These are phyloP conservation scores for Lachnellula occidentalis DNA, from an alignment of 2,329 filamentous ascomycete genomes.

Conservation along the genomic window DNA sequence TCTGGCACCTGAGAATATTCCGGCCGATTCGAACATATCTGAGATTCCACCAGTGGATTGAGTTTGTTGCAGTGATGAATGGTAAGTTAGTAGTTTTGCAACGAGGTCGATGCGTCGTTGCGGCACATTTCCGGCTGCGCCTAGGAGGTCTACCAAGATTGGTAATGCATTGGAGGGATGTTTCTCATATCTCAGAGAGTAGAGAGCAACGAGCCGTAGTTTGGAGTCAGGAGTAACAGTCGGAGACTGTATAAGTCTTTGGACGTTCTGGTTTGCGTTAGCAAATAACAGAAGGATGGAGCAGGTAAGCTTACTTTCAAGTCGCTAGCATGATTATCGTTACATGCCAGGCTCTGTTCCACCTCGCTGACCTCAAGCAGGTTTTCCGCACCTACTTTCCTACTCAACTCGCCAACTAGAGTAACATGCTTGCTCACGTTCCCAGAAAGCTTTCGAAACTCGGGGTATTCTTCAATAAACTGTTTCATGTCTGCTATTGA, in stretches of 20 bases:
- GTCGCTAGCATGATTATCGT: constrained; percentile 87
- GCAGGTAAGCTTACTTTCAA: constrained; percentile 61
- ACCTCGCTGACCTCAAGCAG: constrained; percentile 95
- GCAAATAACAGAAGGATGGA: constrained; percentile 5
- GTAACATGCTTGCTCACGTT: constrained; percentile 99
- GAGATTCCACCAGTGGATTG: constrained; percentile 74
- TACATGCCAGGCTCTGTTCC: constrained; percentile 94
- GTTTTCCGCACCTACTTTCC: constrained; percentile 77
- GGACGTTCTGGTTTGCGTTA: constrained; percentile 58
- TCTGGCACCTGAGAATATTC: constrained; percentile 83
- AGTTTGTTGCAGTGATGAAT: constrained; percentile 76
- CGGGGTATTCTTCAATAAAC: constrained; percentile 97
- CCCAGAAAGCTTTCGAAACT: constrained; percentile 92
- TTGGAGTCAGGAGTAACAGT: constrained; percentile 77
- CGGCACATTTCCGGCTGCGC: constrained; percentile 76
- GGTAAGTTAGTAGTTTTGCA: constrained; percentile 76
- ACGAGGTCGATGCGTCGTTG: constrained; percentile 73
- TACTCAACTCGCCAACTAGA: constrained; percentile 85
- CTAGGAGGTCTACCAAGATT: constrained; percentile 79
- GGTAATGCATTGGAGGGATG: constrained; percentile 78
- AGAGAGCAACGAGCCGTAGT: constrained; percentile 85
- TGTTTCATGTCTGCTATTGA: constrained; percentile 98
- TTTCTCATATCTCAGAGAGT: constrained; percentile 86
- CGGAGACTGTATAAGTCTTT: constrained; percentile 77
- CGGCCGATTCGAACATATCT: constrained; percentile 85